Evolutionary conservation across 176 grass and related monocot genomes (phyloP).

Genomic region (Aegilops tauschii): DNA sequence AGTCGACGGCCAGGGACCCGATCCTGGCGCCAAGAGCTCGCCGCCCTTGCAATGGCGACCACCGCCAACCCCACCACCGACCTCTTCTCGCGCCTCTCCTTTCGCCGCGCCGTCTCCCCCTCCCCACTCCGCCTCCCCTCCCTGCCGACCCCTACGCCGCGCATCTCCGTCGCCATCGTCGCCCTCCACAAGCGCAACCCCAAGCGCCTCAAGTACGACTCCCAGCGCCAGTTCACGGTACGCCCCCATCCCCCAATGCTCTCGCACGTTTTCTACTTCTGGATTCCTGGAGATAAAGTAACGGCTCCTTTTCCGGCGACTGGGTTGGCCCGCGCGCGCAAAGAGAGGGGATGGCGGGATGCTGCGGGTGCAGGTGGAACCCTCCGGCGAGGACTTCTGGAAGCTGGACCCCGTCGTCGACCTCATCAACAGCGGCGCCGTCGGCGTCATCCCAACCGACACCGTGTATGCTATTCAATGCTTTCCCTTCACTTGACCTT

Average conservation of each 20-base stretch:
- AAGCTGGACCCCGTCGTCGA: constrained; percentile 75
- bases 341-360: constrained; percentile 72
- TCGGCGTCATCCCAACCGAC: constrained; percentile 84
- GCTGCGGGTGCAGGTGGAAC: constrained; percentile 71
- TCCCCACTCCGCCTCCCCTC: constrained; percentile 10
- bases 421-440: constrained; percentile 77
- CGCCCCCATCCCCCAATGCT: background rate
- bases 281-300: background rate
- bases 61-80: constrained; percentile 10
- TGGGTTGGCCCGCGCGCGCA: background rate
- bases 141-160: background rate
- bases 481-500: background rate
- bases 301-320: background rate
- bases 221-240: constrained; percentile 75
- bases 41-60: background rate
- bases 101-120: constrained; percentile 29
- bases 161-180: constrained; percentile 24
- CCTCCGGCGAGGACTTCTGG: constrained; percentile 64
- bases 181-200: constrained; percentile 83
- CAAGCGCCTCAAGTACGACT: constrained; percentile 81
- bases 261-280: background rate
- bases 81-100: constrained; percentile 19
- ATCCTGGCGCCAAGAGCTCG: constrained; percentile 9
- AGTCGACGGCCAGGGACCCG: background rate
- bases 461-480: constrained; percentile 63